A percentile compares a stretch with the other conserved stretches of the same genome.
Conservation (phyloP, 495 filamentous ascomycete genomes). For the Cryomyces minteri region DNA sequence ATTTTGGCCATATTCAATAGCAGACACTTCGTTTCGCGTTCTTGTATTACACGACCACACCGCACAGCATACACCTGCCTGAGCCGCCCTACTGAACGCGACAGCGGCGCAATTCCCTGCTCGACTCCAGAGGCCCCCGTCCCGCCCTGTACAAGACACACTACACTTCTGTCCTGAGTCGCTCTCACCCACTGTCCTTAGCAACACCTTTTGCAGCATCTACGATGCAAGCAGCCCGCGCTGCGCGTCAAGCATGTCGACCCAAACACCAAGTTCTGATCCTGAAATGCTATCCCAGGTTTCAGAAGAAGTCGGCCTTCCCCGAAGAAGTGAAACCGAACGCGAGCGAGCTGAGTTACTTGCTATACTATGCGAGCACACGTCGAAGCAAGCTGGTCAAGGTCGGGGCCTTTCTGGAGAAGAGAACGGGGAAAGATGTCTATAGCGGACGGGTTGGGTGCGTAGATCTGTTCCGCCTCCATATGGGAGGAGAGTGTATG, state of each 20-base stretch:
- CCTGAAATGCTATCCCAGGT: conserved; percentile 82
- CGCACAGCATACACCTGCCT: too few species aligned
- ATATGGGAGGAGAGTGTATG: conserved; percentile 21
- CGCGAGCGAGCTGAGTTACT: conserved; percentile 82
- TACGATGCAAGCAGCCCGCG: neutral
- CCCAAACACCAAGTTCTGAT: conserved; percentile 89
- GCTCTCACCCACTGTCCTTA: too few species aligned
- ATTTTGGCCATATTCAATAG: too few species aligned
- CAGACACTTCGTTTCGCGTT: too few species aligned
- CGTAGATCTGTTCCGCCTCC: neutral
- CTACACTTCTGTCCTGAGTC: too few species aligned
- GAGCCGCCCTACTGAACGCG: too few species aligned
- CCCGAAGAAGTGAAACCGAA: conserved; percentile 65
- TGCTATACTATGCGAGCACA: conserved; percentile 88
- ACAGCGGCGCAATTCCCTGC: too few species aligned
- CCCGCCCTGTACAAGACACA: too few species aligned
- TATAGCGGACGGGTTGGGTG: conserved; percentile 60
- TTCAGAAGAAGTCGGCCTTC: conserved; percentile 59
- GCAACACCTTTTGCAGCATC: too few species aligned
- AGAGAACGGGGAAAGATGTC: conserved; percentile 74
- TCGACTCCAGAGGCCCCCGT: too few species aligned
- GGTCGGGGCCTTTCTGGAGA: conserved; percentile 78
- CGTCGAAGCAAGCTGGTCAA: conserved; percentile 87
- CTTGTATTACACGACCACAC: too few species aligned
- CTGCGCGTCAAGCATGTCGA: conserved; percentile 44